These are phyloP conservation scores for Stenogyne calaminthoides DNA, from an alignment of 305 asterid genomes.

Conservation along the genomic window DNA sequence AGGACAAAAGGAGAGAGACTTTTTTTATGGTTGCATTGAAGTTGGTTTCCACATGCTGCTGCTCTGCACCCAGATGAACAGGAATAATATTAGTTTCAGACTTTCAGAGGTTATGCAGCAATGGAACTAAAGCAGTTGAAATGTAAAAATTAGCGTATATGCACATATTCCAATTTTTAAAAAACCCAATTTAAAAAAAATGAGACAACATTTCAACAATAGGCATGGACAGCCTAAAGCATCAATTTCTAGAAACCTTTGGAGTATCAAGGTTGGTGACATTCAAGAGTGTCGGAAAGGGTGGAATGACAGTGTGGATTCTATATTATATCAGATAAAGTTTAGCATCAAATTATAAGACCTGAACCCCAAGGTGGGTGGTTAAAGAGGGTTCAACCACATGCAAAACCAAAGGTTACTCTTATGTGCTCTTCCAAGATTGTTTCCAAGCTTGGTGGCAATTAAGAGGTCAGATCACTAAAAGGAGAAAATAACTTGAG, in stretches of 20 bases:
- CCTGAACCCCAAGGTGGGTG: conserved; percentile 2
- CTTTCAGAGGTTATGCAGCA: conserved; percentile 33
- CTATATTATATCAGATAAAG: background rate
- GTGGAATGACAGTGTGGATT: background rate
- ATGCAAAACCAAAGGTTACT: background rate
- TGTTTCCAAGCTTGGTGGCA: conserved; percentile 17
- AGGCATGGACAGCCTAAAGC: background rate
- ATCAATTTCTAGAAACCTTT: background rate
- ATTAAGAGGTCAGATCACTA: conserved; percentile 5
- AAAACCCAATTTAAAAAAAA: background rate
- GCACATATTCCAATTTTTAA: background rate
- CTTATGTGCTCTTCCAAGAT: background rate
- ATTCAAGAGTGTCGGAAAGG: background rate
- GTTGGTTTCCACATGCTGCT: conserved; percentile 89
- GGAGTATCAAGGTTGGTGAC: background rate
- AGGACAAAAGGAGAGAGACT: conserved; percentile 67
- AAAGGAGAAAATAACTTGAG: background rate
- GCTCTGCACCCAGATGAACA: conserved; percentile 65
- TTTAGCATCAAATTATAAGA: conserved; percentile 9
- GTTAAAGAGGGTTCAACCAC: background rate
- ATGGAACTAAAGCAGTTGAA: background rate
- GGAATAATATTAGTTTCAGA: conserved; percentile 36
- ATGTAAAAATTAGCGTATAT: background rate
- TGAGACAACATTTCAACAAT: background rate
- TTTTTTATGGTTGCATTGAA: conserved; percentile 60